Conservation (phyloP, 805 yeast genomes). For the Zygoascus tannicola region DNA sequence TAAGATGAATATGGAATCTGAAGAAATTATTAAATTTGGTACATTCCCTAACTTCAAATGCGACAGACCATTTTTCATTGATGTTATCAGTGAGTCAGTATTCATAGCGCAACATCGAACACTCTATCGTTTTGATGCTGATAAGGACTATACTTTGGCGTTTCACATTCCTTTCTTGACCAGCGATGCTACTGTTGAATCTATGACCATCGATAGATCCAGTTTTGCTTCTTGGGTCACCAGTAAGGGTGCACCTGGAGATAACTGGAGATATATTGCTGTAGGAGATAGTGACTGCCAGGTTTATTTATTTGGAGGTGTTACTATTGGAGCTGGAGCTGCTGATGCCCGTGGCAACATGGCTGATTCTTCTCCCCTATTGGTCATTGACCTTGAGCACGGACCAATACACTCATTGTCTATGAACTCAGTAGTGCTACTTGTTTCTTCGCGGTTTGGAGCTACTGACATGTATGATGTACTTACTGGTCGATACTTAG, state of each 20-base stretch:
- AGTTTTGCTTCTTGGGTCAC: constrained; percentile 12
- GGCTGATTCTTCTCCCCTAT: not conserved
- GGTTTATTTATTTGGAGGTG: constrained; percentile 12
- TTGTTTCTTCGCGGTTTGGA: constrained; percentile 24
- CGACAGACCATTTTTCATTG: constrained; percentile 5
- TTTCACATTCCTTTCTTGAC: not conserved
- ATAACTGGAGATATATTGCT: constrained; percentile 15
- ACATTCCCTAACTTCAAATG: not conserved
- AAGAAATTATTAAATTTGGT: not conserved
- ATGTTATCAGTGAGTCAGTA: constrained; percentile 11
- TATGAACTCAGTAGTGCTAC: constrained; percentile 23
- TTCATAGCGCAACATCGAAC: constrained; percentile 10
- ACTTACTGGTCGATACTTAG: constrained; percentile 21
- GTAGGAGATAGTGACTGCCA: constrained; percentile 13
- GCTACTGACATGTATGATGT: constrained; percentile 21
- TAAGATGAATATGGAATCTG: constrained; percentile 5
- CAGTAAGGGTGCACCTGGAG: constrained; percentile 14
- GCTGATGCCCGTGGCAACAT: constrained; percentile 1
- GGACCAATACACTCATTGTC: constrained; percentile 14
- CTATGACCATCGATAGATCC: constrained; percentile 16
- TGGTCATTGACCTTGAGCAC: constrained; percentile 1
- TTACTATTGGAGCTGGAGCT: constrained; percentile 7
- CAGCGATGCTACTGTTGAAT: constrained; percentile 6
- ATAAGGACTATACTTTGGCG: constrained; percentile 1
- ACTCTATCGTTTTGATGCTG: constrained; percentile 8